A percentile compares a stretch with the other conserved stretches of the same genome.
Conservation (phyloP, 2,329 filamentous ascomycete genomes). For the Monosporascus sp. region DNA sequence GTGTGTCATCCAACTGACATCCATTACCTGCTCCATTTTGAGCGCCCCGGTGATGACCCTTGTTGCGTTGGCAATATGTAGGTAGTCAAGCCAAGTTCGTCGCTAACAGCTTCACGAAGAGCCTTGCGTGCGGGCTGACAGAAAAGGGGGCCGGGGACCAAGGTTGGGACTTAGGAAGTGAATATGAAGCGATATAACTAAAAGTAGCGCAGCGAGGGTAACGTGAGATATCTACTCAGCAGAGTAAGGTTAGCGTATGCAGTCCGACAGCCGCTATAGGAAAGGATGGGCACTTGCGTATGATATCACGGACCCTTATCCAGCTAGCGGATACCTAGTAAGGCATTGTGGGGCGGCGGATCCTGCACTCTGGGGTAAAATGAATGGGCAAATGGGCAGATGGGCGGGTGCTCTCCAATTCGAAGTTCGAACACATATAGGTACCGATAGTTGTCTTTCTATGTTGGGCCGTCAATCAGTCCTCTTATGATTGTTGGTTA, state of each 20-base stretch:
- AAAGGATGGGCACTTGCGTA: not conserved
- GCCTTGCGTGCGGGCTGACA: not conserved
- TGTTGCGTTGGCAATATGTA: too few species aligned
- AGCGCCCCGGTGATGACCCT: not conserved
- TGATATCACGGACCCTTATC: not conserved
- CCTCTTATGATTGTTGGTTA: not conserved
- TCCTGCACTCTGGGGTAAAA: not conserved
- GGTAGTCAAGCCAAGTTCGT: too few species aligned
- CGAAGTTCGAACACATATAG: too few species aligned
- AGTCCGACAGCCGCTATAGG: not conserved
- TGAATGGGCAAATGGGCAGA: too few species aligned
- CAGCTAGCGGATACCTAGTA: not conserved
- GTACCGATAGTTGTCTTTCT: too few species aligned
- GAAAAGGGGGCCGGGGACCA: not conserved
- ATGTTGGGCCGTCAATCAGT: too few species aligned
- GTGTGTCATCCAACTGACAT: constrained; percentile 86
- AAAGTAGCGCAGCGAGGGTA: not conserved
- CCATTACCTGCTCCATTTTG: constrained; percentile 75
- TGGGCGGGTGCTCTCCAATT: too few species aligned
- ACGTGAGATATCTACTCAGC: not conserved
- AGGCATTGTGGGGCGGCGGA: not conserved
- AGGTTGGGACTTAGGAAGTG: not conserved
- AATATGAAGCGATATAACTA: not conserved
- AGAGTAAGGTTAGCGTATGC: not conserved
- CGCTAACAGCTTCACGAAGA: too few species aligned